Conservation (phyloP, 2,329 filamentous ascomycete genomes). For the Neonectria magnoliae region DNA sequence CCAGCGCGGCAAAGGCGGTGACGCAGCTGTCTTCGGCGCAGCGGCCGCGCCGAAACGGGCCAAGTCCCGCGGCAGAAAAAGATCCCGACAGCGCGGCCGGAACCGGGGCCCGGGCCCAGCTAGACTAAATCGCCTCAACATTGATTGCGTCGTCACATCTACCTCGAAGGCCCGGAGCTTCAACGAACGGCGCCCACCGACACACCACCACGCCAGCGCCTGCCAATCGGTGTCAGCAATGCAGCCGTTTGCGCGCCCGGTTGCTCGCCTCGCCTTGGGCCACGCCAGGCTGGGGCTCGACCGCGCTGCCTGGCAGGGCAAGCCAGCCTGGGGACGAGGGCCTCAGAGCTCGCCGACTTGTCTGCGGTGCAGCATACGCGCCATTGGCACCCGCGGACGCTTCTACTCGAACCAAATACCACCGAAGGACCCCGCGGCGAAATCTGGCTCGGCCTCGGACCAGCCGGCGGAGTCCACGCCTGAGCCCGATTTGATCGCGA, state of each 20-base stretch:
- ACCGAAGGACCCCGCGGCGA: constrained; percentile 28
- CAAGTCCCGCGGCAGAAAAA: constrained; percentile 38
- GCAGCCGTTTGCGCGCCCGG: constrained; percentile 49
- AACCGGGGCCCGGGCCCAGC: constrained; percentile 36
- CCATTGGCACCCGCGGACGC: constrained; percentile 37
- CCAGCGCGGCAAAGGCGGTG: constrained; percentile 34
- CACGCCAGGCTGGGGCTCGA: constrained; percentile 42
- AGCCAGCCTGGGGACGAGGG: constrained; percentile 26
- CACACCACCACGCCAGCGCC: constrained; percentile 25
- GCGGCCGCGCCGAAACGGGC: not conserved
- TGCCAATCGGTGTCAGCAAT: constrained; percentile 39
- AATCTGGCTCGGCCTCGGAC: constrained; percentile 25
- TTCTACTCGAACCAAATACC: constrained; percentile 43
- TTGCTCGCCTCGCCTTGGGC: constrained; percentile 44
- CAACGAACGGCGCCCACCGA: constrained; percentile 10
- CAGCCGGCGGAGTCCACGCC: constrained; percentile 26
- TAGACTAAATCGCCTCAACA: constrained; percentile 34
- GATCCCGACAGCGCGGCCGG: constrained; percentile 34
- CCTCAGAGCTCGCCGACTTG: constrained; percentile 32
- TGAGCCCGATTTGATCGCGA: constrained; percentile 34
- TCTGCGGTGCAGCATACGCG: constrained; percentile 33
- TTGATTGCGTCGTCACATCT: constrained; percentile 20
- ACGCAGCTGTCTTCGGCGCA: constrained; percentile 3
- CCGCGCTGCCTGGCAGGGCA: constrained; percentile 33
- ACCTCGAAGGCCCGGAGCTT: constrained; percentile 14